A percentile compares a stretch with the other conserved stretches of the same genome.
Evolutionary conservation across 106 monocot species (phyloP).

Genomic region (Acanthochlamys bracteata): DNA sequence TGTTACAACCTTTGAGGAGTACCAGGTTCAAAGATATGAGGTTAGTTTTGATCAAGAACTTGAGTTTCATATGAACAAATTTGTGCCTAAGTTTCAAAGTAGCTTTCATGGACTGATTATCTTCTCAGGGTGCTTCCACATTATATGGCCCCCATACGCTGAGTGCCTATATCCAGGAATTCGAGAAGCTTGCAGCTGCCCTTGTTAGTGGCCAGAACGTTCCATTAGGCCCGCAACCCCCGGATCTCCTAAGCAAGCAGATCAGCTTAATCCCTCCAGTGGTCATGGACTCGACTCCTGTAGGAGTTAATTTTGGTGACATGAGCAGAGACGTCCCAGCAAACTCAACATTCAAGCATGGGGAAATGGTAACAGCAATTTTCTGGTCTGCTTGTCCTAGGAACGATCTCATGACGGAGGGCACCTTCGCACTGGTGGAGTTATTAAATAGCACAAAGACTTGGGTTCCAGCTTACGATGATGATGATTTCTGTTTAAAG

Average conservation of each 20-base stretch:
- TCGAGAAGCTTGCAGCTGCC: slow-evolving; percentile 23
- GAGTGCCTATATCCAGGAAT: slow-evolving; percentile 29
- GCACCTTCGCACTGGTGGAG: slow-evolving; percentile 12
- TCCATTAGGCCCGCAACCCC: slow-evolving; percentile 5
- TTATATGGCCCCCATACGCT: slow-evolving; percentile 27
- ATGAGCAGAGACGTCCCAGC: slow-evolving; percentile 8
- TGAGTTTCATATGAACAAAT: background rate
- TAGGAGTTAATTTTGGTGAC: slow-evolving; percentile 12
- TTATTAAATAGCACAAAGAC: background rate
- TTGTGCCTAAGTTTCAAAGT: too few species aligned
- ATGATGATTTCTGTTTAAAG: slow-evolving; percentile 16
- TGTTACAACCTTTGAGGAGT: slow-evolving; percentile 25
- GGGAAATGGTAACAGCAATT: slow-evolving; percentile 3
- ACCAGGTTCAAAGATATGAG: slow-evolving; percentile 33
- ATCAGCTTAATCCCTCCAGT: slow-evolving; percentile 16
- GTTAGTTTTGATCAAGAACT: background rate
- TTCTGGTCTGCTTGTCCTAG: slow-evolving; percentile 24
- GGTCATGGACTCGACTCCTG: slow-evolving; percentile 7
- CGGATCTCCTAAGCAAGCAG: slow-evolving; percentile 16
- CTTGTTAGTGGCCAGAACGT: slow-evolving; percentile 7
- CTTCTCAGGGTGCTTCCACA: slow-evolving; percentile 23
- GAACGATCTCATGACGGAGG: slow-evolving; percentile 20
- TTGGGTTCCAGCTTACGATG: slow-evolving; percentile 15
- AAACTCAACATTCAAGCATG: slow-evolving; percentile 13
- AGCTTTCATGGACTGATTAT: too few species aligned